Conservation (phyloP, 108 stramenopile species). For the Poteriospumella lacustris region DNA sequence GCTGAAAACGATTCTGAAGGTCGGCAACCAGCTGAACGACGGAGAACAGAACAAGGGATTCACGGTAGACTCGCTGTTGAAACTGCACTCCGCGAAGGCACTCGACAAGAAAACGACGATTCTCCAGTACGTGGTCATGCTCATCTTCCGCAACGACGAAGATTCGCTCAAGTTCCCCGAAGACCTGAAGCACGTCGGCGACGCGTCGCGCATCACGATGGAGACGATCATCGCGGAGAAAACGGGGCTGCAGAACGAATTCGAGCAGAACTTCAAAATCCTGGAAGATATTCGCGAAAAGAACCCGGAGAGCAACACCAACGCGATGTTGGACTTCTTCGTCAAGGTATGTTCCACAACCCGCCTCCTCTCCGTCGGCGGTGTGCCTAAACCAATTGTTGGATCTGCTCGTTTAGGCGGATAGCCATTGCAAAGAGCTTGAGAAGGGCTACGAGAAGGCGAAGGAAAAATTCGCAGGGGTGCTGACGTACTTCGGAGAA, state of each 20-base stretch:
- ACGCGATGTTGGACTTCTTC: slow-evolving; percentile 59
- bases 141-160: slow-evolving; percentile 63
- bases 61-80: slow-evolving; percentile 81
- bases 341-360: background rate
- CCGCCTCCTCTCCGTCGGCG: no score
- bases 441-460: background rate
- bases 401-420: background rate
- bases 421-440: background rate
- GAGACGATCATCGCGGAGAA: slow-evolving; percentile 70
- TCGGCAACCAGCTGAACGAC: slow-evolving; percentile 82
- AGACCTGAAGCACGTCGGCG: slow-evolving; percentile 29
- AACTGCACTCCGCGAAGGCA: slow-evolving; percentile 86
- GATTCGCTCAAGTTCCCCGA: slow-evolving; percentile 38
- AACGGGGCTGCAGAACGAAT: slow-evolving; percentile 70
- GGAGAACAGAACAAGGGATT: slow-evolving; percentile 80
- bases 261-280: slow-evolving; percentile 71
- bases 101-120: slow-evolving; percentile 94
- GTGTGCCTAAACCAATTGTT: no score
- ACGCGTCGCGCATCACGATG: slow-evolving; percentile 63
- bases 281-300: slow-evolving; percentile 71
- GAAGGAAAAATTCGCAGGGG: slow-evolving; percentile 9
- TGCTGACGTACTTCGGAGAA: slow-evolving; percentile 74
- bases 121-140: slow-evolving; percentile 79
- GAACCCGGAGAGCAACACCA: slow-evolving; percentile 60
- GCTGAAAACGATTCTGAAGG: slow-evolving; percentile 75